Evolutionary conservation across 371 early-diverging fungal genomes (phyloP), one percentile per base, ranked within the genome.

Genomic region (Mucor circinelloides): DNA sequence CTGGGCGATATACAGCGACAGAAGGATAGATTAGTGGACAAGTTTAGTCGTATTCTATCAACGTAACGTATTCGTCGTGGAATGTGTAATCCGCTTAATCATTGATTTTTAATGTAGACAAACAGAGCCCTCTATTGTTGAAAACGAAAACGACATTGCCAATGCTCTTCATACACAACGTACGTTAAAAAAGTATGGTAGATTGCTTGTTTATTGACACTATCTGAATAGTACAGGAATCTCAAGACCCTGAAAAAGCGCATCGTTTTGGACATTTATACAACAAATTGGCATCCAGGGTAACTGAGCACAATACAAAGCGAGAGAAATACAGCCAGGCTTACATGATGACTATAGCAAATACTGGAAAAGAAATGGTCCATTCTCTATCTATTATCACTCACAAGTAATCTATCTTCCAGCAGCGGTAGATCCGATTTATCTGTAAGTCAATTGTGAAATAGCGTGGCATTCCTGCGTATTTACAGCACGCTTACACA

Each of bases 111-210:
- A 34, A 55, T 52, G 10, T 36, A 74, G 74, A 54, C 68, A 70
- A 63, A 64, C 23, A 21, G 68, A 68, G 15, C 87, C 93, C 1
- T 74, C 92, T 0, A 77, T 85, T 21, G 71, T 81, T 0, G 76
- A 83, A 32, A 90, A 92, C 68, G 93, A 91, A 64, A 68, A 79
- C 15, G 75, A 84, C 40, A 69, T 93, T 13, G 85, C 86, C 10
- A 89, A 87, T 62, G 73, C 78, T 23, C 87, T 93, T 72, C 90
- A 91, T 56, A 87, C 90, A 71, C 86, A 88, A 67, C 72, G 91
- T 89, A 75, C 31, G 28, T 19, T 13, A 25, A 6, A 12, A 15
- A 52, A 1, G 1, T 0, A 17, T 5, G 25, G 52, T 52, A 27
- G 15, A 27, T 10, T 3, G 23, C 8, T 3, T 10, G 2, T 1